Percentiles rank a stretch among this genome's conserved stretches.
These are phyloP conservation scores for Skeletonema marinoi DNA, from an alignment of 108 stramenopile species.

Conservation along the genomic window DNA sequence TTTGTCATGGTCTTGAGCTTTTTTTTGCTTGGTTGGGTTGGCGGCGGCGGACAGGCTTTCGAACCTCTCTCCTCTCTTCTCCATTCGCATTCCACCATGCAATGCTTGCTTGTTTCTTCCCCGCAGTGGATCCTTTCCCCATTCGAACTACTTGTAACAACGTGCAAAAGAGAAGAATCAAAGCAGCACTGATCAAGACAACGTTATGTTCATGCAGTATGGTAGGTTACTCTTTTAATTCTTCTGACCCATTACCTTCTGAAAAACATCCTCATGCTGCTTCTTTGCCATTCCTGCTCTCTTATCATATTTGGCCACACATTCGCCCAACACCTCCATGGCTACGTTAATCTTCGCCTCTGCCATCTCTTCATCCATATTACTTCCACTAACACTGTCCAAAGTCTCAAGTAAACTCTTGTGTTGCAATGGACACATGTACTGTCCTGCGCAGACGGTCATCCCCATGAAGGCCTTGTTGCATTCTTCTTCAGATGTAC, in stretches of 20 bases:
- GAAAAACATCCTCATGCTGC: constrained; percentile 60
- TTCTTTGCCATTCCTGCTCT: constrained; percentile 56
- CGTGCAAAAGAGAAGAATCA: no score
- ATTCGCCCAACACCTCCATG: constrained; percentile 66
- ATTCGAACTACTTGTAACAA: no score
- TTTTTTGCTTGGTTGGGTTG: no score
- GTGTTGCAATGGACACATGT: constrained; percentile 86
- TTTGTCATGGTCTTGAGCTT: no score
- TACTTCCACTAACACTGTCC: constrained; percentile 10
- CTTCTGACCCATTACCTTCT: constrained; percentile 11
- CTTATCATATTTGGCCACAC: constrained; percentile 62
- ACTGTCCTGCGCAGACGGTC: constrained; percentile 84
- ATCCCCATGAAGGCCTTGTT: constrained; percentile 79
- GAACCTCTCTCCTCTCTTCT: no score
- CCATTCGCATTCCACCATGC: no score
- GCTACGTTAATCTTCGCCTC: constrained; percentile 70
- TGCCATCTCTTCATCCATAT: constrained; percentile 39
- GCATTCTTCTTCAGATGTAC: constrained; percentile 74
- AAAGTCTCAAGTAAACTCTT: constrained; percentile 54
- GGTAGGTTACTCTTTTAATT: neutral
- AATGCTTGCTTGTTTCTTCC: no score
- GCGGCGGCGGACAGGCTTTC: no score
- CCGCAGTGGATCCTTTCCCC: no score
- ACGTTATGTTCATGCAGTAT: no score
- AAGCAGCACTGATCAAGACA: no score